Evolutionary conservation across 192 early-diverging fungal genomes (phyloP), one percentile per base, ranked within the genome.

Genomic region (Piromyces sp.): DNA sequence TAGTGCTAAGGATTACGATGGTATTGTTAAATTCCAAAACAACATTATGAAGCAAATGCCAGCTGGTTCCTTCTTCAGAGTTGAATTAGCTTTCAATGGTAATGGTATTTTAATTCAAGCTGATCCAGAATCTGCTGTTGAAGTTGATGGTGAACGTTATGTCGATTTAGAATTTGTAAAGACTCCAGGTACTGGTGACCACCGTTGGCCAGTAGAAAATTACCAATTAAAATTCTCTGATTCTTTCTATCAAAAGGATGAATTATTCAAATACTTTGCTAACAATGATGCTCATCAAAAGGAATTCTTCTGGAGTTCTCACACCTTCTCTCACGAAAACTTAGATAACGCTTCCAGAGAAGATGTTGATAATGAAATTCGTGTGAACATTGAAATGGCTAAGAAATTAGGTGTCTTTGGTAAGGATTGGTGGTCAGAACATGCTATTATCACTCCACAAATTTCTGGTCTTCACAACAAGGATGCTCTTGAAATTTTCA

Each of bases 381-480:
- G 22, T n/a, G 82, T 89, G 80, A 87, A 88, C 84, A 85, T 83
- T 82, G 37, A 86, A 30, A 84, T 88, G 81, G 87, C 87, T 29
- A 38, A 78, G 37, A 81, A 30, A 29, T 33, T 78, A 29, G 80
- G 29, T 51, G 15, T 81, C 13, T 4, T 30, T 12, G 80, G 80
- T 29, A 81, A 37, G 80, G 37, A 29, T 16, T 81, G 80, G 80
- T 81, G 80, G 80, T 81, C 80, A 11, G 37, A 37, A 29, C 29
- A 37, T 37, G 37, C 80, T 78, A 81, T 81, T 37, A 78, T 81
- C 15, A 81, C 80, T 15, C 80, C 80, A 30, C 80, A 81, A 30
- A 81, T 81, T 16, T 51, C 37, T 81, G 80, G 80, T 81, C 30
- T 81, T 30, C 80, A 81, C 80, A 81, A 81, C 37, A 38, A 79